Evolutionary conservation across 129 eudicot species (phyloP).

Genomic region (sunflower (Helianthus annuus)): HanXRQr2.0-SUNRISE NC_035443.2:175767921-175768420

Average conservation of each 20-base stretch:
- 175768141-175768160: background rate
- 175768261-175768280: background rate
- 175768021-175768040: constrained; percentile 88
- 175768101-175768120: background rate
- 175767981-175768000: constrained; percentile 68
- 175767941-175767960: constrained; percentile 76
- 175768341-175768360: background rate
- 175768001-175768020: constrained; percentile 87
- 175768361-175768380: background rate
- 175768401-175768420: constrained; percentile 14
- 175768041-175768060: constrained; percentile 76
- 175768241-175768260: background rate
- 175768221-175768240: constrained; percentile 10
- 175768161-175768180: background rate
- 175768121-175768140: background rate
- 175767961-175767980: constrained; percentile 61
- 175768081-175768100: constrained; percentile 61
- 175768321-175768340: background rate
- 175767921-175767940: constrained; percentile 45
- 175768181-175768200: background rate
- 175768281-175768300: background rate
- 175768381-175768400: background rate
- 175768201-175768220: background rate
- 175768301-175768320: background rate
- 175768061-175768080: constrained; percentile 80